These are phyloP conservation scores for Jaltomata sinuosa DNA, from an alignment of 257 asterid genomes.

Conservation along the genomic window DNA sequence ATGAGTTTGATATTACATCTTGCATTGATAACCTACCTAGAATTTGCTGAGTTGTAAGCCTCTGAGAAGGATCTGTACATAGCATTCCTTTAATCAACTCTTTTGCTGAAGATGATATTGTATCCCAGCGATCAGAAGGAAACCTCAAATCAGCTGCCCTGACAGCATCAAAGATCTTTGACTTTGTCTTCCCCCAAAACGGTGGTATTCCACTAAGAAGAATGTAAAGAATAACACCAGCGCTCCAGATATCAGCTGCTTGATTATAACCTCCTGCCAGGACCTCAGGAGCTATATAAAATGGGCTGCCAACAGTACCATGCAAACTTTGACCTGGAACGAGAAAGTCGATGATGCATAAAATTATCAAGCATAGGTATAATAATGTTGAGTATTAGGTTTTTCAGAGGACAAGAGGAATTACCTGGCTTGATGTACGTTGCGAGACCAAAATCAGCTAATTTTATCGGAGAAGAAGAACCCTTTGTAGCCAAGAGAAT, in stretches of 20 bases:
- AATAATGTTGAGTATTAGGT: neutral
- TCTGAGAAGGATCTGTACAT: conserved; percentile 45
- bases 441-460: conserved; percentile 86
- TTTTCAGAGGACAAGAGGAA: neutral
- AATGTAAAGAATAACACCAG: conserved; percentile 77
- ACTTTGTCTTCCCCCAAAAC: conserved; percentile 74
- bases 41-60: conserved; percentile 68
- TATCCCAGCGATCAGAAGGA: conserved; percentile 51
- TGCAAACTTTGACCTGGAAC: conserved; percentile 53
- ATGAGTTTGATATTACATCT: neutral
- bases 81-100: conserved; percentile 66
- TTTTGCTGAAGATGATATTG: conserved; percentile 50
- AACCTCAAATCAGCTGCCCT: conserved; percentile 58
- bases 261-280: conserved; percentile 57
- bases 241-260: conserved; percentile 87
- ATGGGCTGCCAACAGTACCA: conserved; percentile 79
- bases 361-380: neutral
- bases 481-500: conserved; percentile 58
- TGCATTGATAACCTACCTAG: conserved; percentile 30
- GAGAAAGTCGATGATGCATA: neutral
- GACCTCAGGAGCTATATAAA: conserved; percentile 87
- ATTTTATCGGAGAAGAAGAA: conserved; percentile 61
- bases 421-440: conserved; percentile 55
- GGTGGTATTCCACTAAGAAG: conserved; percentile 81
- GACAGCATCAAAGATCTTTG: conserved; percentile 67